phyloP scores from a whole-genome alignment of 345 rosid genomes.

The Erodium maritimum region DNA sequence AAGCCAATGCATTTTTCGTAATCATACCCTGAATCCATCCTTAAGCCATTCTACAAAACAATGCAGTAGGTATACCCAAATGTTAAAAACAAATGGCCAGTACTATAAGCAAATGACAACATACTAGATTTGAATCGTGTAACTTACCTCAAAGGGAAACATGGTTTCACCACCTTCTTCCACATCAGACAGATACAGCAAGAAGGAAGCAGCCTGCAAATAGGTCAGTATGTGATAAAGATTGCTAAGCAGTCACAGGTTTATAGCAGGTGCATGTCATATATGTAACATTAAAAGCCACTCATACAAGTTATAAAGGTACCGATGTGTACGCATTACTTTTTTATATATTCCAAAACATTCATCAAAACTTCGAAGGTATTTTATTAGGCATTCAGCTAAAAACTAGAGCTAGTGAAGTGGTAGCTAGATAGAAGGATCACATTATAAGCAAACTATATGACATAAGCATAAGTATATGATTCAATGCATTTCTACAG shows the following conservation, averaged over 20 bases:
- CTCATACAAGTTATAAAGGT: neutral
- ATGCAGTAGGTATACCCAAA: neutral
- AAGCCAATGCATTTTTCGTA: constrained; percentile 39
- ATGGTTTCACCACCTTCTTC: constrained; percentile 68
- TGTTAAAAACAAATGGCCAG: neutral
- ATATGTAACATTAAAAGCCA: neutral
- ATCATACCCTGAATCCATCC: constrained; percentile 32
- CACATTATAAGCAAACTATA: neutral
- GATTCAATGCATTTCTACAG: neutral
- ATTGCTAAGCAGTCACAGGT: neutral
- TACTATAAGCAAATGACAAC: neutral
- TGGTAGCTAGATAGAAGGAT: neutral
- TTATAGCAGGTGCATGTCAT: neutral
- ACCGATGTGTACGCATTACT: neutral
- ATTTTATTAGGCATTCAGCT: neutral
- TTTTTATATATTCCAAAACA: neutral
- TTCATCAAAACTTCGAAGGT: no score
- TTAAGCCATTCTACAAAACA: constrained; percentile 34
- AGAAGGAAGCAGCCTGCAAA: constrained; percentile 43
- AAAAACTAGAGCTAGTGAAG: neutral
- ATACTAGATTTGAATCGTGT: neutral
- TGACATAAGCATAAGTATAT: neutral
- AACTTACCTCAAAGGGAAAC: constrained; percentile 56
- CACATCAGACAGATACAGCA: constrained; percentile 51
- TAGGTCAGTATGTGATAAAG: neutral